A percentile compares a stretch with the other conserved stretches of the same genome.
Evolutionary conservation across 2,329 filamentous ascomycete species (phyloP).

Genomic region (Epichloe amarillans): DNA sequence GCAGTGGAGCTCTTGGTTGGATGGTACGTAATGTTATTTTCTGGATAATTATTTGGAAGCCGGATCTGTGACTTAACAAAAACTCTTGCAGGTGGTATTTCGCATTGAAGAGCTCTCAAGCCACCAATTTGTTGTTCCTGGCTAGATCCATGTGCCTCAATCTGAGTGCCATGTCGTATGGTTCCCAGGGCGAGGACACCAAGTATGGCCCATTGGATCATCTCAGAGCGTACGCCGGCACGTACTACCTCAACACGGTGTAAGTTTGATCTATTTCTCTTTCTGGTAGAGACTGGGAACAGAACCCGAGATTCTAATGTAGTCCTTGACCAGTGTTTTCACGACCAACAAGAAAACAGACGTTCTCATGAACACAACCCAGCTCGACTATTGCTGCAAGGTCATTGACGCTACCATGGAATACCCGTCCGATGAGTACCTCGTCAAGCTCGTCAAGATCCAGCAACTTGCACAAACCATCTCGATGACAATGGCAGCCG

Average conservation of each 20-base stretch:
- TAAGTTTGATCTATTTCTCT: constrained; percentile 15
- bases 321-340: constrained; percentile 20
- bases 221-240: constrained; percentile 34
- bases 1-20: constrained; percentile 30
- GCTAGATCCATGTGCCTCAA: constrained; percentile 32
- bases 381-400: constrained; percentile 29
- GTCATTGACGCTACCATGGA: constrained; percentile 29
- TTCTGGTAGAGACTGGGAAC: not conserved
- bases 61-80: not conserved
- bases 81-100: constrained; percentile 28
- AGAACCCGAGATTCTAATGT: not conserved
- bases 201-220: constrained; percentile 24
- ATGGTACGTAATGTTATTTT: constrained; percentile 23
- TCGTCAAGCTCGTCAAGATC: constrained; percentile 31
- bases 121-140: constrained; percentile 36
- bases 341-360: constrained; percentile 34
- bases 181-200: constrained; percentile 13
- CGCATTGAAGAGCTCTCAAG: constrained; percentile 34
- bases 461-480: constrained; percentile 37
- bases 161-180: constrained; percentile 20
- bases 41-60: not conserved
- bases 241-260: constrained; percentile 37
- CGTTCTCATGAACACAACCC: constrained; percentile 31
- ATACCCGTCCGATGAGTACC: constrained; percentile 28
- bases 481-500: constrained; percentile 24